Evolutionary conservation across 2,329 filamentous ascomycete species (phyloP).

Genomic region (Byssochlamys sp.): DNA sequence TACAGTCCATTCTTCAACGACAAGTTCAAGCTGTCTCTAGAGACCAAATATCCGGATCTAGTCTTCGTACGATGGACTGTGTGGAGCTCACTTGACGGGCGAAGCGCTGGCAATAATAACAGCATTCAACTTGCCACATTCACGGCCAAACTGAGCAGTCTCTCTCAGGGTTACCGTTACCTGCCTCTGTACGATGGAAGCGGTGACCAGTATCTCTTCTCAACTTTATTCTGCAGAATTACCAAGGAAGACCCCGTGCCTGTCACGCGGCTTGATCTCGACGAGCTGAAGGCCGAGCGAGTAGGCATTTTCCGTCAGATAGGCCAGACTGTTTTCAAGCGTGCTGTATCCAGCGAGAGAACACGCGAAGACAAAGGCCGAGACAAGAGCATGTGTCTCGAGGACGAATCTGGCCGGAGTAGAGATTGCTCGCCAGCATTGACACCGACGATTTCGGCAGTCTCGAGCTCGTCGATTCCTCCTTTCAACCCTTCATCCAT

Average conservation of each 20-base stretch:
- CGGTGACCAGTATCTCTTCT: slow-evolving; percentile 89
- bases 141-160: slow-evolving; percentile 79
- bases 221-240: slow-evolving; percentile 84
- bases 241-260: slow-evolving; percentile 49
- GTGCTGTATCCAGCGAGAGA: slow-evolving; percentile 31
- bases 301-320: slow-evolving; percentile 34
- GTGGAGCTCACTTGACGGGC: slow-evolving; percentile 71
- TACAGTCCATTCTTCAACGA: slow-evolving; percentile 86
- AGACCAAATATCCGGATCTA: slow-evolving; percentile 87
- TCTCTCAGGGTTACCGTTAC: slow-evolving; percentile 87
- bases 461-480: slow-evolving; percentile 26
- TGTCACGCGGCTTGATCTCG: slow-evolving; percentile 28
- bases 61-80: slow-evolving; percentile 91
- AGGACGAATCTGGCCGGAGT: slow-evolving; percentile 14
- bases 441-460: slow-evolving; percentile 26
- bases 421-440: slow-evolving; percentile 25
- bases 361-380: slow-evolving; percentile 23
- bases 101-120: slow-evolving; percentile 55
- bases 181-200: slow-evolving; percentile 78
- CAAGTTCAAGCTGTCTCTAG: slow-evolving; percentile 67
- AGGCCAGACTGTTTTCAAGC: slow-evolving; percentile 37
- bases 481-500: slow-evolving; percentile 7
- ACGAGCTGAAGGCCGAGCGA: slow-evolving; percentile 32
- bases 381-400: slow-evolving; percentile 18
- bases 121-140: slow-evolving; percentile 68